Evolutionary conservation across 352 stramenopile genomes (phyloP).

Genomic region (Pythium aphanidermatum): DNA sequence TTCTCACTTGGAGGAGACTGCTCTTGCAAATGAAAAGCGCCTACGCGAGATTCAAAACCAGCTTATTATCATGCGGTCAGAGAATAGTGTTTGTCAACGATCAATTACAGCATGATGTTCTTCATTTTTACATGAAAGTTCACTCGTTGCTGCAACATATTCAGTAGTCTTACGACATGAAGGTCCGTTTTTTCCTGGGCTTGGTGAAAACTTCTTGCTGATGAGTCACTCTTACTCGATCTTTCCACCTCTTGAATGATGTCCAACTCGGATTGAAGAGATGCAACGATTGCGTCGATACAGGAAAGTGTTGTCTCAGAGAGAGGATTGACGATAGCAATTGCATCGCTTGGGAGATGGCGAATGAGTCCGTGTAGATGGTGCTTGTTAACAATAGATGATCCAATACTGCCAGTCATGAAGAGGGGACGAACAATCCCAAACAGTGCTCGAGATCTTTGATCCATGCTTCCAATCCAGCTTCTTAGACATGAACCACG

Average conservation of each 20-base stretch:
- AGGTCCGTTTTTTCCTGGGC: conserved; percentile 8
- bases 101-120: not conserved
- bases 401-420: not conserved
- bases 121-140: conserved; percentile 12
- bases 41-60: conserved; percentile 14
- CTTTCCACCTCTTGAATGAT: not conserved
- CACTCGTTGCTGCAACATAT: conserved; percentile 11
- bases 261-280: conserved; percentile 6
- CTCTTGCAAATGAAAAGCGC: conserved; percentile 30
- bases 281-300: not conserved
- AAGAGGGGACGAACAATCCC: conserved; percentile 2
- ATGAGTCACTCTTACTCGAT: not conserved
- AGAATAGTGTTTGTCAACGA: conserved; percentile 10
- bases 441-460: no score
- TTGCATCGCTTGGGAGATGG: not conserved
- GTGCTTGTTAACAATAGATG: not conserved
- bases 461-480: no score
- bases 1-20: conserved; percentile 47
- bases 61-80: conserved; percentile 1
- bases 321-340: conserved; percentile 8
- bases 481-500: not conserved
- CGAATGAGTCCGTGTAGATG: not conserved
- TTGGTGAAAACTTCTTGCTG: no score
- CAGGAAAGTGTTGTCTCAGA: not conserved
- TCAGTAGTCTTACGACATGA: conserved; percentile 7